A percentile compares a stretch with the other conserved stretches of the same genome.
Conservation (phyloP, 495 filamentous ascomycete genomes). For the Bryoglossum gracile region DNA sequence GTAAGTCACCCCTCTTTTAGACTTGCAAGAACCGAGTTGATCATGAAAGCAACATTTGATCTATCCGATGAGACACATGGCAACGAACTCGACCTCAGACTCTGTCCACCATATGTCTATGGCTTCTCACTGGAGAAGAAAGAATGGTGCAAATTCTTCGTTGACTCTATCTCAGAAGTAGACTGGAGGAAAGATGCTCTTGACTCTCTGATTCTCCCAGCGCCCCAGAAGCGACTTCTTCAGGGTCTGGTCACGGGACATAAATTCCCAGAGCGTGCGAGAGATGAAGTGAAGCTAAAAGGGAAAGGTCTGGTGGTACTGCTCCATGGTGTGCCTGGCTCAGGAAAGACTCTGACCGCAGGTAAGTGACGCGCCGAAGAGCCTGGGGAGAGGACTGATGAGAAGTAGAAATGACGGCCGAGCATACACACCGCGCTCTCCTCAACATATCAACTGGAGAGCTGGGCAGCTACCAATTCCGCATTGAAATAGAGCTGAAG, state of each 20-base stretch:
- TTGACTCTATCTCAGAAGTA: slow-evolving; percentile 70
- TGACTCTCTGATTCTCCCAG: slow-evolving; percentile 61
- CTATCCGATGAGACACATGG: neutral
- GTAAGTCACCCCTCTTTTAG: neutral
- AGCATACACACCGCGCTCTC: slow-evolving; percentile 8
- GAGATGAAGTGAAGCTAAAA: slow-evolving; percentile 66
- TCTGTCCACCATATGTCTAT: slow-evolving; percentile 39
- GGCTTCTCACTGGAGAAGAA: slow-evolving; percentile 12
- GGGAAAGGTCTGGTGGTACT: slow-evolving; percentile 66
- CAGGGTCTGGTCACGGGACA: slow-evolving; percentile 65
- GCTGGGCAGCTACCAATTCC: slow-evolving; percentile 29
- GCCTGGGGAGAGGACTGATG: too few relatives aligned
- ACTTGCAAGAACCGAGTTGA: too few relatives aligned
- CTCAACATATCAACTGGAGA: slow-evolving; percentile 50
- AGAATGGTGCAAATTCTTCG: slow-evolving; percentile 58
- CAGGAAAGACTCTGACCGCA: slow-evolving; percentile 81
- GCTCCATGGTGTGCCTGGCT: slow-evolving; percentile 73
- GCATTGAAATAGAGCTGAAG: slow-evolving; percentile 11
- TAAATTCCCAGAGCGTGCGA: slow-evolving; percentile 66
- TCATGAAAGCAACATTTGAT: slow-evolving; percentile 26
- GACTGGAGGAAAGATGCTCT: slow-evolving; percentile 72
- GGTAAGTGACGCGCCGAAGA: slow-evolving; percentile 39
- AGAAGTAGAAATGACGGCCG: slow-evolving; percentile 13
- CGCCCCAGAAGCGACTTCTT: slow-evolving; percentile 71
- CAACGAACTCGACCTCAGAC: slow-evolving; percentile 25